Percentiles rank a stretch among this genome's conserved stretches.
Conservation (phyloP, 495 filamentous ascomycete species). For the Ascodesmis nigricans region DNA sequence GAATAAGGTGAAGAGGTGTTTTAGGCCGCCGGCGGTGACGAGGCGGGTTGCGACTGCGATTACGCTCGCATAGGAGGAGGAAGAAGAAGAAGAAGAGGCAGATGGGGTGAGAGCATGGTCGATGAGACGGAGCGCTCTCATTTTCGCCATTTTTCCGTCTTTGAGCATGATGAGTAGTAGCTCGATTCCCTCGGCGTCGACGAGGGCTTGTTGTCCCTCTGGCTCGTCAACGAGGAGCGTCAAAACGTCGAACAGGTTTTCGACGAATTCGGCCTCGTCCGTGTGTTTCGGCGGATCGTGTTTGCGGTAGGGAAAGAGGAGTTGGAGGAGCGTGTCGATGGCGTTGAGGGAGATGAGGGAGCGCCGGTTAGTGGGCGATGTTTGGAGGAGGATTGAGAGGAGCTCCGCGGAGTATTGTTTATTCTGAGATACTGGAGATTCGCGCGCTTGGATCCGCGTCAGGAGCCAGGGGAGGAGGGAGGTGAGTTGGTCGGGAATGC, state of each 20-base stretch:
- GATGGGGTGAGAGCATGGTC: conserved; percentile 63
- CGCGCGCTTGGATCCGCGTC: conserved; percentile 39
- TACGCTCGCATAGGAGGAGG: conserved; percentile 26
- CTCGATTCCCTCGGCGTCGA: conserved; percentile 82
- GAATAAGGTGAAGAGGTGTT: conserved; percentile 65
- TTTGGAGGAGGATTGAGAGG: conserved; percentile 64
- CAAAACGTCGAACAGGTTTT: conserved; percentile 72
- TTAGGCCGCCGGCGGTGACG: conserved; percentile 67
- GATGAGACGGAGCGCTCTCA: conserved; percentile 51
- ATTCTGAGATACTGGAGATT: conserved; percentile 51
- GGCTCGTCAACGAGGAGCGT: conserved; percentile 57
- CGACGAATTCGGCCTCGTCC: conserved; percentile 82
- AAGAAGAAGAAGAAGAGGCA: no score
- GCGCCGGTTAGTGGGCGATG: conserved; percentile 38
- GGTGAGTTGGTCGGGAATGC: conserved; percentile 45
- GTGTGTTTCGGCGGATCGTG: conserved; percentile 68
- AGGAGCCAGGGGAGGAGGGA: conserved; percentile 55
- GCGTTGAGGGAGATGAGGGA: conserved; percentile 45
- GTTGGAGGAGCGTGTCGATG: conserved; percentile 57
- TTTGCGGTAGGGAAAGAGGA: conserved; percentile 73
- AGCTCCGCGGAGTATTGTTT: conserved; percentile 91
- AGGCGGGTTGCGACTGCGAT: conserved; percentile 50
- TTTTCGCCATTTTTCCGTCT: conserved; percentile 60
- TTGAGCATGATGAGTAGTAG: conserved; percentile 74
- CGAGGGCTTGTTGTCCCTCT: conserved; percentile 56